phyloP scores from a whole-genome alignment of 176 grass and related monocot species.

The Aegilops bicornis region DNA sequence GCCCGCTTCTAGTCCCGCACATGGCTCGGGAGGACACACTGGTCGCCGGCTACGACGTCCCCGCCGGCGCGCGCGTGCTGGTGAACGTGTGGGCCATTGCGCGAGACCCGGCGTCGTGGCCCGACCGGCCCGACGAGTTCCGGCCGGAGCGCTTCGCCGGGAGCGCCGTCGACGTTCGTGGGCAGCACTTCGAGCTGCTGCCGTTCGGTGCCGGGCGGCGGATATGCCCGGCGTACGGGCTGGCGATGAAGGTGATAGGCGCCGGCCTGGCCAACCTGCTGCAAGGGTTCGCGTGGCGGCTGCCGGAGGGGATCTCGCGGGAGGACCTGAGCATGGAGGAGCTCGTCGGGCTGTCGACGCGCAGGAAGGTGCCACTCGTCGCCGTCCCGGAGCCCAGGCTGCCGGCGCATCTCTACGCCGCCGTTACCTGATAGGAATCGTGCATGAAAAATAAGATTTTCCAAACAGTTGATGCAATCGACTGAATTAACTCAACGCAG shows the following conservation, averaged over 20 bases:
- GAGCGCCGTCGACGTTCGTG: constrained; percentile 41
- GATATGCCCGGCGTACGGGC: constrained; percentile 56
- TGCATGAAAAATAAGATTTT: background rate
- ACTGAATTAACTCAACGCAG: background rate
- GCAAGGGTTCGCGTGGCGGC: constrained; percentile 51
- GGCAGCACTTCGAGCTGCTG: constrained; percentile 57
- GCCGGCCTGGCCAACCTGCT: constrained; percentile 50
- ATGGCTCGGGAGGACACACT: constrained; percentile 39
- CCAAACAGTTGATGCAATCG: background rate
- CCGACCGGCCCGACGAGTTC: constrained; percentile 54
- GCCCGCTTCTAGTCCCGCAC: constrained; percentile 52
- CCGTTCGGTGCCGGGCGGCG: constrained; percentile 62
- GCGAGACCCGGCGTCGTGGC: constrained; percentile 56
- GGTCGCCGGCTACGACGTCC: constrained; percentile 58
- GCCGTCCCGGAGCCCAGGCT: constrained; percentile 45
- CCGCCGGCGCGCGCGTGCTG: constrained; percentile 41
- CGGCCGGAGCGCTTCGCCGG: constrained; percentile 44
- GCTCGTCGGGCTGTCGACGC: constrained; percentile 36
- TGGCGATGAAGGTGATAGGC: constrained; percentile 55
- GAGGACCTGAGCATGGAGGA: constrained; percentile 47
- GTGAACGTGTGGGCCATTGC: constrained; percentile 65
- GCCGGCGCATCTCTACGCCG: constrained; percentile 31
- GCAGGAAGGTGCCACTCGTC: constrained; percentile 41
- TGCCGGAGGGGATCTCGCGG: constrained; percentile 38
- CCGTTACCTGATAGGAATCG: background rate